Base-by-base conservation (phyloP, 2,329 filamentous ascomycete genomes). In the Talaromyces atroroseus region DNA sequence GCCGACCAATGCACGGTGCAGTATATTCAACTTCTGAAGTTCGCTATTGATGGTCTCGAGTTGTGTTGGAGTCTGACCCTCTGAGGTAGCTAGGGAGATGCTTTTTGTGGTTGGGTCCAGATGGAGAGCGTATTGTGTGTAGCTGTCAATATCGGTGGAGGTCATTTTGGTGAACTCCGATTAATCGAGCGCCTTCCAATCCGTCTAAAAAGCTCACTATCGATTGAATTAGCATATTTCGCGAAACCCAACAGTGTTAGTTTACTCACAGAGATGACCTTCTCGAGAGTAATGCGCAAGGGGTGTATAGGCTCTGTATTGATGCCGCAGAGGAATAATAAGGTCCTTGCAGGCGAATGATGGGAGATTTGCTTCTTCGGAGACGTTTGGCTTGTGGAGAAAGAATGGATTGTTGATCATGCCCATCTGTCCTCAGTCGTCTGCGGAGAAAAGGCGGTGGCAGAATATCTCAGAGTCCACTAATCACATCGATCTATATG, bases 31-130 rank as follows among this genome's bases (percentile, higher is more conserved):
- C 44, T 84, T 78, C 34, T 80, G 75, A 63, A 96, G 84, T 70
- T 90, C 87, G 63, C 80, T 71, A 53, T 78, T 76, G 34, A 90
- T 80, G 11, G 79, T 72, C 58, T 78, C 75, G 49, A 78, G 76
- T 61, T 76, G 65, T 21, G 73, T 68, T 49, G 71, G 62, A 24
- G 70, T 64, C 58, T 76, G 69, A 50, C 76, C 69, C n/a, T 76
- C 72, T 59, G 78, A 76, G 64, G 63, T 60, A 57, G 78, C 70
- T 20, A 78, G 73, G 61, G 80, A 78, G 69, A 97, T 80, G 65
- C 85, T 79, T 78, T 96, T 95, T 68, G 87, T 87, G 63, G 84
- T 73, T n/a, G 89, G 83, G 77, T 96, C 88, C 72, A 97, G 82
- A 60, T 83, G 78, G 53, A 99, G 79, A 38, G 90, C 89, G 68